These are phyloP conservation scores for Saccharum hybrid DNA, from an alignment of 202 grass and related monocot genomes.

Conservation along the genomic window DNA sequence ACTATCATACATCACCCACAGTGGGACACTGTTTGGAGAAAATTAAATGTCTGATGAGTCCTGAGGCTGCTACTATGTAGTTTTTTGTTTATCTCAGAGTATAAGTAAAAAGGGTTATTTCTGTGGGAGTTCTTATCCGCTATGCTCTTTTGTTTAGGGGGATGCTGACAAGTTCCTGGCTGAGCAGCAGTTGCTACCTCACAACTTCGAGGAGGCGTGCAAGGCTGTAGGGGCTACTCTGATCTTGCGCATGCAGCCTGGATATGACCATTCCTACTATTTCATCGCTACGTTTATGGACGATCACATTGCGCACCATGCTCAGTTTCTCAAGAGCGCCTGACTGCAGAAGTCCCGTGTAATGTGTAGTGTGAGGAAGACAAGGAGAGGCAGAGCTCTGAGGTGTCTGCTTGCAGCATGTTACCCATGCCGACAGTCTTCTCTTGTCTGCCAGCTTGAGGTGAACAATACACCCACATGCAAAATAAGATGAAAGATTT, in stretches of 20 bases:
- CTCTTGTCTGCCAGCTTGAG: conserved; percentile 4
- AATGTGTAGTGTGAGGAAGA: not conserved
- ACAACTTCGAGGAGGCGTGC: conserved; percentile 80
- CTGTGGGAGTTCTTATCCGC: not conserved
- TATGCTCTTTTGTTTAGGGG: conserved; percentile 50
- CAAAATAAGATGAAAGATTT: conserved; percentile 34
- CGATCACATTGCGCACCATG: conserved; percentile 87
- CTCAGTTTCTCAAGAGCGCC: conserved; percentile 59
- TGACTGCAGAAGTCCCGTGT: conserved; percentile 11
- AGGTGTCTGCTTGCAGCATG: not conserved
- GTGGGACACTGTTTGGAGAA: conserved; percentile 15
- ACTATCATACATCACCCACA: conserved; percentile 5
- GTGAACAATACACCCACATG: conserved; percentile 26
- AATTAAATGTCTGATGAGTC: not conserved
- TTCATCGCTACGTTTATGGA: conserved; percentile 87
- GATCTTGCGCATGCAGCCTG: conserved; percentile 75
- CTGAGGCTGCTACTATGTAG: not conserved
- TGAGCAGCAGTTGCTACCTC: conserved; percentile 74
- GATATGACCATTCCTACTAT: conserved; percentile 91
- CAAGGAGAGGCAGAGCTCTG: not conserved
- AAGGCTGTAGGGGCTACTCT: conserved; percentile 62
- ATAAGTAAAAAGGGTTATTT: not conserved
- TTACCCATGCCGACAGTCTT: not conserved
- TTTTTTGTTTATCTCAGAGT: not conserved
- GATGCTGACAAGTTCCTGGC: conserved; percentile 84